Percentiles rank a stretch among this genome's conserved stretches.
Evolutionary conservation across 176 grass and related monocot species (phyloP).

Genomic region (Cocos nucifera): DNA sequence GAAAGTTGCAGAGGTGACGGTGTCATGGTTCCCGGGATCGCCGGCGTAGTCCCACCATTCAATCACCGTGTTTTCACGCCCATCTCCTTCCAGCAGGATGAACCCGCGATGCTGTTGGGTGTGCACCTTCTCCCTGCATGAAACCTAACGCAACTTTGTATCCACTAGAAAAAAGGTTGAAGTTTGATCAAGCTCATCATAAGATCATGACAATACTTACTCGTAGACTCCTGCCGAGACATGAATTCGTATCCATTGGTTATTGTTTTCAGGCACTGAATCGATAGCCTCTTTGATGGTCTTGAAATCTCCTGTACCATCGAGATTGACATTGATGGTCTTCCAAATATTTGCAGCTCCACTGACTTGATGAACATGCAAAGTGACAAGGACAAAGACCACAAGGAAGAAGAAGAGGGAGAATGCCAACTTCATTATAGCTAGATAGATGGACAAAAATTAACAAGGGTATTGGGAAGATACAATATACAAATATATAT

Average conservation of each 20-base stretch:
- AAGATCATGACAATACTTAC: slow-evolving; percentile 25
- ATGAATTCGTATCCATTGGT: slow-evolving; percentile 34
- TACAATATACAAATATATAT: too few relatives aligned
- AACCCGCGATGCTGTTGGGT: slow-evolving; percentile 23
- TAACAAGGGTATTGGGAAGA: too few relatives aligned
- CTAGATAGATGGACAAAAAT: too few relatives aligned
- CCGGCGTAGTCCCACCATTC: slow-evolving; percentile 32
- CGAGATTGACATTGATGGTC: neutral
- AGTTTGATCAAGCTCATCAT: neutral
- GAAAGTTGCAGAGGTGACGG: slow-evolving; percentile 35
- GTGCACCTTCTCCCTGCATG: slow-evolving; percentile 40
- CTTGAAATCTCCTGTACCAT: slow-evolving; percentile 19
- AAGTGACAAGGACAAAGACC: too few relatives aligned
- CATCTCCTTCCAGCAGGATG: slow-evolving; percentile 47
- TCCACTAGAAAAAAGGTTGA: too few relatives aligned
- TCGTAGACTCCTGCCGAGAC: slow-evolving; percentile 38
- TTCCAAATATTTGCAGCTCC: neutral
- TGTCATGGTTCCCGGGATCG: neutral
- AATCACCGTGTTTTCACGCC: slow-evolving; percentile 25
- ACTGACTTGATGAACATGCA: too few relatives aligned
- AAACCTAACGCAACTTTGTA: neutral
- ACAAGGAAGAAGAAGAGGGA: too few relatives aligned
- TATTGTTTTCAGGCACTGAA: slow-evolving; percentile 27
- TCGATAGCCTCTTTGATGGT: slow-evolving; percentile 31
- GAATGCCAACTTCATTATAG: too few relatives aligned